Base-by-base conservation (phyloP, 164 flowering plant species). In the Brasenia schreberi region DNA sequence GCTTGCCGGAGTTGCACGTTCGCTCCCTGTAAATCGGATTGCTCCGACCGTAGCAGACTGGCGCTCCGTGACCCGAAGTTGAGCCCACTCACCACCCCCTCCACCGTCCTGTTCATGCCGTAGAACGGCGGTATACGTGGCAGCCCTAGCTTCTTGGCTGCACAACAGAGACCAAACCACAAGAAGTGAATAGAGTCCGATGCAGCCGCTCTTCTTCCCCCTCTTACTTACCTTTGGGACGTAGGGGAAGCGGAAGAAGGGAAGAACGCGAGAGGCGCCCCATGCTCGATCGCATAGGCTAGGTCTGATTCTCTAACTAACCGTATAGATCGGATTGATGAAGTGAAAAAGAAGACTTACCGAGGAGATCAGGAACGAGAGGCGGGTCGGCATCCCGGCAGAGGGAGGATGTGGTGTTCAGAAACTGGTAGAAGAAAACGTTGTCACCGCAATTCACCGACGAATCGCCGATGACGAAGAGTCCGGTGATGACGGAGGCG, bases 371-470 rank as follows among this genome's bases (percentile, higher is more conserved):
- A 18, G 94, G 97, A 68, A 86, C 64, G 52, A 85, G 87, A 33
- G 70, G 68, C 2, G 78, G 42, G 52, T 74, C 77, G 49, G 83
- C 70, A 65, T 82, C 67, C 71, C 91, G 85, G 4, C 86, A 85
- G 60, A 61, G 66, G 27, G 77, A 52, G 7, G 88, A 82, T 5
- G 71, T 62, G 52, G 82, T 76, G 68, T 79, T 77, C 42, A 78
- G 71, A 7, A 77, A 63, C 59, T 80, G 76, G 76, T 78, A 79
- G 43, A 85, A 78, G 64, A 79, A 77, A 23, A 72, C 71, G 75
- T 85, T 82, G 5, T 76, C 79, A 19, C 90, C 87, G 66, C 94
- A 88, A 72, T 81, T 87, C 39, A 88, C 97, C 4, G 94, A 84
- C 18, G 94, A 90, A 64, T 90, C 94, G 0, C 94, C 97, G 67